These are phyloP conservation scores for Epichloe gansuensis DNA, from an alignment of 2,329 filamentous ascomycete species.

Conservation along the genomic window DNA sequence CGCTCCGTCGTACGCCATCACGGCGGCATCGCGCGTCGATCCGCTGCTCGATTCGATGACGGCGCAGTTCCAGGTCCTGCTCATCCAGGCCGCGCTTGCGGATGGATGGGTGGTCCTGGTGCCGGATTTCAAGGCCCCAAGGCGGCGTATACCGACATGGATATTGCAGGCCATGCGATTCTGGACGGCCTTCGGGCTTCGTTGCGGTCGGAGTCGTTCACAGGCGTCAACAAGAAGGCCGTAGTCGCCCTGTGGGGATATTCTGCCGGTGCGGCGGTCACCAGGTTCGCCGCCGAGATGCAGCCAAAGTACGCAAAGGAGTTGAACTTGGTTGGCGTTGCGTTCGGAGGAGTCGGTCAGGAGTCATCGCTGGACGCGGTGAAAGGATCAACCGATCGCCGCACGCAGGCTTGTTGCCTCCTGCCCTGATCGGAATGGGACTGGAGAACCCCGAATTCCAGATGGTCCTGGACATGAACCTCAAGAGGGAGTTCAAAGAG, in stretches of 20 bases:
- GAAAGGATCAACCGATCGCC: neutral
- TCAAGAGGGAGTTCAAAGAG: neutral
- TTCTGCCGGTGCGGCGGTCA: neutral
- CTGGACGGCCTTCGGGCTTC: neutral
- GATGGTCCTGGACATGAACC: neutral
- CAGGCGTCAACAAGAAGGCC: neutral
- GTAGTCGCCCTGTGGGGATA: neutral
- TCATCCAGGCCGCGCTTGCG: neutral
- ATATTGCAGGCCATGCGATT: neutral
- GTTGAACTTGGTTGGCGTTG: neutral
- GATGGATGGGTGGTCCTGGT: neutral
- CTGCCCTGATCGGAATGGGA: neutral
- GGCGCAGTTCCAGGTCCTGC: neutral
- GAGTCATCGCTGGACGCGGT: accelerated
- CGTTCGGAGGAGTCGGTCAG: neutral
- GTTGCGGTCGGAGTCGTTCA: neutral
- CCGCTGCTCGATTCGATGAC: neutral
- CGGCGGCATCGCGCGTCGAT: neutral
- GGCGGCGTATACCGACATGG: neutral
- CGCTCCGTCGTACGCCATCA: neutral
- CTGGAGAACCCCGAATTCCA: neutral
- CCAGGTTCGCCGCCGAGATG: neutral
- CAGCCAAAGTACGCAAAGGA: neutral
- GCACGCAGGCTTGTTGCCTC: neutral
- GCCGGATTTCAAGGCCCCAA: neutral